These are phyloP conservation scores for Sequoia sempervirens DNA, from an alignment of 75 land plant species.

Conservation along the genomic window DNA sequence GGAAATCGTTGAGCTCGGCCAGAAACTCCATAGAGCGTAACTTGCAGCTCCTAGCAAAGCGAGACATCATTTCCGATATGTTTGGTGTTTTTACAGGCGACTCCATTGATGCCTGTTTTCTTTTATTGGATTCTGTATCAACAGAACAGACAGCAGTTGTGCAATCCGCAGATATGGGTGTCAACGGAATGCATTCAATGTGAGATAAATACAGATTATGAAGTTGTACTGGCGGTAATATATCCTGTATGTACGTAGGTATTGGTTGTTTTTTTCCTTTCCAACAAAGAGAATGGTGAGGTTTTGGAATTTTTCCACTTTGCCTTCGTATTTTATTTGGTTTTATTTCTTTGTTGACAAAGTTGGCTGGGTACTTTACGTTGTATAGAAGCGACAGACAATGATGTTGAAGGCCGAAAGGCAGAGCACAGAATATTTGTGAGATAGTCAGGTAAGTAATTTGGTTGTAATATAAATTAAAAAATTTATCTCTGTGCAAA, in stretches of 20 bases:
- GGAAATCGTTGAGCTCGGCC: conserved; percentile 41
- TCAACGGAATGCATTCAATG: neutral
- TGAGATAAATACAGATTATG: neutral
- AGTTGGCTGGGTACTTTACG: neutral
- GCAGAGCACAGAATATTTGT: neutral
- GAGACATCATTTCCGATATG: conserved; percentile 41
- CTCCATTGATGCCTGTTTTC: neutral
- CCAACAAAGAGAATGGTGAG: neutral
- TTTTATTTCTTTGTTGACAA: neutral
- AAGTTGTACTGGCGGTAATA: neutral
- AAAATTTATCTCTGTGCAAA: too few relatives aligned
- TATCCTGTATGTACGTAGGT: neutral
- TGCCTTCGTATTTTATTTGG: neutral
- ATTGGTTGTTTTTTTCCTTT: neutral
- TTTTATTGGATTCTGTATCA: neutral
- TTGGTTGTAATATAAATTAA: too few relatives aligned
- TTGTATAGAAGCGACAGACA: neutral
- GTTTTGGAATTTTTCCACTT: neutral
- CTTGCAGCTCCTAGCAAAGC: conserved; percentile 63
- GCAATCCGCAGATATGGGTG: neutral
- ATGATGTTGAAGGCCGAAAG: neutral
- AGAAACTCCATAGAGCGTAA: conserved; percentile 63
- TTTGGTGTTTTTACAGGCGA: conserved; percentile 14
- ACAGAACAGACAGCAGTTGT: too few relatives aligned
- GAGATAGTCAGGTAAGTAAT: neutral